Conservation (phyloP, 805 yeast genomes). For the Candida glaebosa region DNA sequence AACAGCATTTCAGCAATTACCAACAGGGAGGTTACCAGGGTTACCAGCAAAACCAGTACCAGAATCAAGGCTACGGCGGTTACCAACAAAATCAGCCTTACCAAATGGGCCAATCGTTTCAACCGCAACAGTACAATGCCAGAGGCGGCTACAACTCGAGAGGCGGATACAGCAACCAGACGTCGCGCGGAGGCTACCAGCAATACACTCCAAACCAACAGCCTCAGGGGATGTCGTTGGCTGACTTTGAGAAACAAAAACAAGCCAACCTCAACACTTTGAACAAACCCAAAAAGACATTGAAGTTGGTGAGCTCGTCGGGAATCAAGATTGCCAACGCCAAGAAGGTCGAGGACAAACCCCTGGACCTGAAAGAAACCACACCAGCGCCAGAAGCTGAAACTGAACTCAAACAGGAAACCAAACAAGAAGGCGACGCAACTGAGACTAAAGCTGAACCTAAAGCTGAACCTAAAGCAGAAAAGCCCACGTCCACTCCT, state of each 20-base stretch:
- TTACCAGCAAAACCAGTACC: slow-evolving; percentile 21
- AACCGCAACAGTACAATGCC: background rate
- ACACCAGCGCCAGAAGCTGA: slow-evolving; percentile 17
- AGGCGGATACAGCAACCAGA: slow-evolving; percentile 24
- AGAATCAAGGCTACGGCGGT: slow-evolving; percentile 19
- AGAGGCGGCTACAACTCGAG: slow-evolving; percentile 10
- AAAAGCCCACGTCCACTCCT: slow-evolving; percentile 11
- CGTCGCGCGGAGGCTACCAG: slow-evolving; percentile 20
- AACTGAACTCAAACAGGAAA: slow-evolving; percentile 20
- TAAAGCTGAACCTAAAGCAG: slow-evolving; percentile 17
- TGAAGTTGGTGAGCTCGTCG: slow-evolving; percentile 63
- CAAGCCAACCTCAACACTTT: slow-evolving; percentile 37
- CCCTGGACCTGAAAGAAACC: slow-evolving; percentile 14
- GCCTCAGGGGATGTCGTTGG: slow-evolving; percentile 59
- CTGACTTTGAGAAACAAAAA: slow-evolving; percentile 75
- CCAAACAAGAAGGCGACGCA: slow-evolving; percentile 14
- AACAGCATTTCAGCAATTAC: slow-evolving; percentile 8
- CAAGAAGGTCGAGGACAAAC: slow-evolving; percentile 20
- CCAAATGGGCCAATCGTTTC: slow-evolving; percentile 15
- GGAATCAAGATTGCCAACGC: slow-evolving; percentile 62
- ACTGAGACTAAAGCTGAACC: slow-evolving; percentile 13
- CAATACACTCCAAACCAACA: slow-evolving; percentile 19
- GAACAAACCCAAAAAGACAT: slow-evolving; percentile 59
- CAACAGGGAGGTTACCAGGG: slow-evolving; percentile 22
- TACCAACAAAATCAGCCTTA: slow-evolving; percentile 16